Percentiles rank a stretch among this genome's conserved stretches.
Conservation (phyloP, 352 stramenopile species). For the Globisporangium megalacanthum region DNA sequence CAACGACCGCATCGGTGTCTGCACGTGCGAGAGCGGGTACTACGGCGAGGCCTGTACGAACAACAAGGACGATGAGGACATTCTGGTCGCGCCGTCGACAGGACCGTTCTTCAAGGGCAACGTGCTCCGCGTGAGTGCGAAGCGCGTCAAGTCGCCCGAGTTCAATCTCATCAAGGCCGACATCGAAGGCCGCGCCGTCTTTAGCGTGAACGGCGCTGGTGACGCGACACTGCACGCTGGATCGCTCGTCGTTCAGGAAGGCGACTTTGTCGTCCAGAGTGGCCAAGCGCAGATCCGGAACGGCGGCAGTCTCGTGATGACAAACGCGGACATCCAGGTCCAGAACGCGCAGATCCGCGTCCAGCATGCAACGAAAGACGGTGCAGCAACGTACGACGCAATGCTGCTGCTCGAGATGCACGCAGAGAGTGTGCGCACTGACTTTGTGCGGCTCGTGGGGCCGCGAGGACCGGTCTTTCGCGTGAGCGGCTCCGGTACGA, state of each 20-base stretch:
- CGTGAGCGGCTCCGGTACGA: slow-evolving; percentile 41
- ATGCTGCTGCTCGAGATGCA: slow-evolving; percentile 35
- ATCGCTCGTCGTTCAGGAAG: slow-evolving; percentile 35
- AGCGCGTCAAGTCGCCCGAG: slow-evolving; percentile 31
- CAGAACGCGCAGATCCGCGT: slow-evolving; percentile 38
- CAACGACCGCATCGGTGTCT: slow-evolving; percentile 41
- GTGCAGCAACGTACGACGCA: slow-evolving; percentile 7
- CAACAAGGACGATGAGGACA: slow-evolving; percentile 57
- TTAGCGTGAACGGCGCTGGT: slow-evolving; percentile 57
- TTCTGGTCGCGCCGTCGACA: slow-evolving; percentile 35
- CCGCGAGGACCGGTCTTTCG: slow-evolving; percentile 38
- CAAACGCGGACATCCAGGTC: slow-evolving; percentile 33
- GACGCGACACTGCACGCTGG: slow-evolving; percentile 36
- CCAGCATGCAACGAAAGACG: slow-evolving; percentile 13
- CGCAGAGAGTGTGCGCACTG: slow-evolving; percentile 8
- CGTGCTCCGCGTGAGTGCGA: slow-evolving; percentile 46
- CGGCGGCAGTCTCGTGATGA: slow-evolving; percentile 36
- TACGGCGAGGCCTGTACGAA: slow-evolving; percentile 68
- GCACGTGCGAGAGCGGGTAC: slow-evolving; percentile 54
- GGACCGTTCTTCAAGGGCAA: slow-evolving; percentile 73
- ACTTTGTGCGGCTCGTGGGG: slow-evolving; percentile 47
- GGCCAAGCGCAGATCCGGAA: slow-evolving; percentile 29
- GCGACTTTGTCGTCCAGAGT: slow-evolving; percentile 46
- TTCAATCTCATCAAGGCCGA: slow-evolving; percentile 75
- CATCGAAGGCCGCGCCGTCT: slow-evolving; percentile 32